Conservation (phyloP, 2,329 filamentous ascomycete genomes). For the Fusarium longipes region DNA sequence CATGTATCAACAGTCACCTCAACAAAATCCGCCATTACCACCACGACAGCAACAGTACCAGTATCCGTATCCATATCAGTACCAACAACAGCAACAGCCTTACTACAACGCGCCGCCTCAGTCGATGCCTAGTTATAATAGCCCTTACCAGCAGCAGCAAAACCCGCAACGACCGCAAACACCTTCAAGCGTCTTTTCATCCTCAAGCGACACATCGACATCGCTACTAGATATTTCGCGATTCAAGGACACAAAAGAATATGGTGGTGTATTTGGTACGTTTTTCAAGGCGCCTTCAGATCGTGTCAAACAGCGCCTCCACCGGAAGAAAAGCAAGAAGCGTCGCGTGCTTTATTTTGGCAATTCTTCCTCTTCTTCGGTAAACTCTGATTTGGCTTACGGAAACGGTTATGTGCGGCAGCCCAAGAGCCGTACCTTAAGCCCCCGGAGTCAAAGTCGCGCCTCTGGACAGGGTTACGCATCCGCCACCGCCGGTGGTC, state of each 20-base stretch:
- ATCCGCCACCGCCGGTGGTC: slow-evolving; percentile 17
- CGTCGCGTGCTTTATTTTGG: slow-evolving; percentile 67
- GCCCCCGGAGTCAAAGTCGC: slow-evolving; percentile 43
- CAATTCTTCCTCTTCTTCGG: slow-evolving; percentile 74
- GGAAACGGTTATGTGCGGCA: slow-evolving; percentile 68
- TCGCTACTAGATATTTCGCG: slow-evolving; percentile 75
- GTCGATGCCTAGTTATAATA: slow-evolving; percentile 35
- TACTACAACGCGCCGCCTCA: slow-evolving; percentile 36
- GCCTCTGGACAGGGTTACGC: slow-evolving; percentile 29
- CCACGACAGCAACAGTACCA: slow-evolving; percentile 25
- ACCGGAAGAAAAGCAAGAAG: slow-evolving; percentile 57
- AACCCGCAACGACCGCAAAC: slow-evolving; percentile 46
- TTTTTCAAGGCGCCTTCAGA: slow-evolving; percentile 74
- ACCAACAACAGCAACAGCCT: slow-evolving; percentile 27
- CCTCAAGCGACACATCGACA: slow-evolving; percentile 64
- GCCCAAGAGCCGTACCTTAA: slow-evolving; percentile 47
- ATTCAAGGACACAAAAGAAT: slow-evolving; percentile 58
- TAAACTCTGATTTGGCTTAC: slow-evolving; percentile 76
- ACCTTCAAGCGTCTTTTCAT: slow-evolving; percentile 54
- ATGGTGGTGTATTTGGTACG: slow-evolving; percentile 67
- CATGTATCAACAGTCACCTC: slow-evolving; percentile 37
- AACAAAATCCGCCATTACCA: slow-evolving; percentile 33
- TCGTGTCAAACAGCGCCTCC: slow-evolving; percentile 50
- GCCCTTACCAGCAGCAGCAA: slow-evolving; percentile 27
- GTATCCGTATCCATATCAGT: slow-evolving; percentile 25